Percentiles rank a stretch among this genome's conserved stretches.
Conservation (phyloP, 2,329 filamentous ascomycete genomes). For the Neofusicoccum sp. region DNA sequence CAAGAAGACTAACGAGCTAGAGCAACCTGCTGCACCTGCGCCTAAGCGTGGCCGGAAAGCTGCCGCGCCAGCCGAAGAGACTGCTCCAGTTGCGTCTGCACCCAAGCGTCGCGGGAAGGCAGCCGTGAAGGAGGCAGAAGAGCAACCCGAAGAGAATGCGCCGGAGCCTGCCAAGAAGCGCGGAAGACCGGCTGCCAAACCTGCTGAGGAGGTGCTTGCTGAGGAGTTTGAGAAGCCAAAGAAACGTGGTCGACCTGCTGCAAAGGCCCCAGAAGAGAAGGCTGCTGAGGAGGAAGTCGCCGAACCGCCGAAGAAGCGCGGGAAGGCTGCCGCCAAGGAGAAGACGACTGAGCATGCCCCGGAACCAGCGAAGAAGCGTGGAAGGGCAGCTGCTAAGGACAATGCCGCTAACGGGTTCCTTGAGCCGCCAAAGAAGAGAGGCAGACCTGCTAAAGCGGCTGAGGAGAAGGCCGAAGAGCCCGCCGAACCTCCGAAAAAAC, state of each 20-base stretch:
- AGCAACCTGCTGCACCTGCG: not conserved
- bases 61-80: not conserved
- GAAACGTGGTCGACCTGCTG: constrained; percentile 33
- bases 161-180: constrained; percentile 22
- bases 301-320: constrained; percentile 20
- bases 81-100: not conserved
- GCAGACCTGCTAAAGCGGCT: constrained; percentile 13
- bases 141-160: constrained; percentile 3
- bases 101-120: constrained; percentile 8
- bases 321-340: not conserved
- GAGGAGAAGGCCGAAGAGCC: not conserved
- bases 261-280: constrained; percentile 1
- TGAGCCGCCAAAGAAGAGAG: constrained; percentile 9
- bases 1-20: not conserved
- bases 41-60: constrained; percentile 5
- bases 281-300: constrained; percentile 1
- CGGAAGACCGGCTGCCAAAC: constrained; percentile 2
- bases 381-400: not conserved
- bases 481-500: constrained; percentile 8
- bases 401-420: constrained; percentile 8
- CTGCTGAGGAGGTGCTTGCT: not conserved
- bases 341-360: not conserved
- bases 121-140: constrained; percentile 11
- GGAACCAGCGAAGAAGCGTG: constrained; percentile 9
- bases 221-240: constrained; percentile 27